A percentile compares a stretch with the other conserved stretches of the same genome.
Conservation (phyloP, 2,329 filamentous ascomycete genomes). For the Aspergillus sp. region DNA sequence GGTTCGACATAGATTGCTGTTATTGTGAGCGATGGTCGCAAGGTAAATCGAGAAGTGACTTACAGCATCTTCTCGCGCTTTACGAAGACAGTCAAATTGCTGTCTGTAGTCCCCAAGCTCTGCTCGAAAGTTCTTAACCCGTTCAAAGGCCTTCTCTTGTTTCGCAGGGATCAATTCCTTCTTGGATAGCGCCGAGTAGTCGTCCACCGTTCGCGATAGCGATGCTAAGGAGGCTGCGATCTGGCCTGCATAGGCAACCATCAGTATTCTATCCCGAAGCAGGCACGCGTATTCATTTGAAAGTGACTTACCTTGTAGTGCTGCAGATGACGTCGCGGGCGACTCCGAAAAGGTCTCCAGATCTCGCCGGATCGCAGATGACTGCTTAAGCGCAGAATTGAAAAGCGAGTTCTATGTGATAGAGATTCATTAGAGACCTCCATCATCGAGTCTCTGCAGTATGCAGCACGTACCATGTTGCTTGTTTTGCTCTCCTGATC, state of each 20-base stretch:
- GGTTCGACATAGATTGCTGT: conserved; percentile 58
- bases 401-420: conserved; percentile 65
- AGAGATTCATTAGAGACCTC: not conserved
- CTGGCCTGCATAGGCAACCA: conserved; percentile 45
- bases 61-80: conserved; percentile 67
- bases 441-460: not conserved
- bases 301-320: conserved; percentile 48
- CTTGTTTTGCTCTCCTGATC: not conserved
- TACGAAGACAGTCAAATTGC: conserved; percentile 70
- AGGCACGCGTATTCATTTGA: not conserved
- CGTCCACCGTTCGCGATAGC: conserved; percentile 84
- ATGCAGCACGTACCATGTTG: conserved; percentile 7
- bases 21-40: conserved; percentile 1
- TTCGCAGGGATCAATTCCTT: conserved; percentile 87
- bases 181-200: conserved; percentile 77
- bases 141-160: conserved; percentile 80
- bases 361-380: conserved; percentile 69
- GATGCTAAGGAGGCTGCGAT: conserved; percentile 72
- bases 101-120: conserved; percentile 75
- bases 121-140: conserved; percentile 74
- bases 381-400: conserved; percentile 80
- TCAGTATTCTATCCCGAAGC: not conserved
- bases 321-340: conserved; percentile 51
- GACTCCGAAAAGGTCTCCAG: conserved; percentile 62
- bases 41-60: conserved; percentile 8